Evolutionary conservation across 129 eudicot genomes (phyloP).

Genomic region (Arctium lappa): DNA sequence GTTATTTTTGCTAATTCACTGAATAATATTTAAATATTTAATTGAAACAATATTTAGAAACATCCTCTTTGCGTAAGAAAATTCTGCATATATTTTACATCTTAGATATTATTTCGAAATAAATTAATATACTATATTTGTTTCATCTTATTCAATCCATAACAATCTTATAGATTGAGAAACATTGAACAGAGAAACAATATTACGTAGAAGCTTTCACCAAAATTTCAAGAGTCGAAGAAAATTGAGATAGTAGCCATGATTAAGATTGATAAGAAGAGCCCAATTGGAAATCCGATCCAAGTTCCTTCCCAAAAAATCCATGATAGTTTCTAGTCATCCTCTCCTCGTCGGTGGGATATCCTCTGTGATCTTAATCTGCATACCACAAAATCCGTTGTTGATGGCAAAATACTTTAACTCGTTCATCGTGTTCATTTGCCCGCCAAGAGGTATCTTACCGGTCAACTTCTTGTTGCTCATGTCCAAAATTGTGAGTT

Average conservation of each 20-base stretch:
- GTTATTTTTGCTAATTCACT: no score
- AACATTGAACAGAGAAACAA: neutral
- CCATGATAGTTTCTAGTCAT: constrained; percentile 12
- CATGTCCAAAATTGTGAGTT: constrained; percentile 22
- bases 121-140: no score
- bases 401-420: constrained; percentile 26
- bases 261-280: constrained; percentile 2
- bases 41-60: no score
- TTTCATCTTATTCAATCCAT: no score
- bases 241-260: neutral
- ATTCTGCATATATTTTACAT: no score
- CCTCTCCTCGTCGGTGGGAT: constrained; percentile 1
- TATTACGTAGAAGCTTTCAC: neutral
- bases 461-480: constrained; percentile 35
- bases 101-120: no score
- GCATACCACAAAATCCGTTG: constrained; percentile 35
- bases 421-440: constrained; percentile 33
- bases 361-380: constrained; percentile 16
- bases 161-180: no score
- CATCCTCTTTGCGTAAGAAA: no score
- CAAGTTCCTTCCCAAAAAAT: constrained; percentile 18
- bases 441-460: constrained; percentile 25
- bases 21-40: no score
- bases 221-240: neutral
- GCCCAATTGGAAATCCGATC: constrained; percentile 28